Evolutionary conservation across 768 basidiomycete species (phyloP).

Genomic region (Lactarius hatsudake): DNA sequence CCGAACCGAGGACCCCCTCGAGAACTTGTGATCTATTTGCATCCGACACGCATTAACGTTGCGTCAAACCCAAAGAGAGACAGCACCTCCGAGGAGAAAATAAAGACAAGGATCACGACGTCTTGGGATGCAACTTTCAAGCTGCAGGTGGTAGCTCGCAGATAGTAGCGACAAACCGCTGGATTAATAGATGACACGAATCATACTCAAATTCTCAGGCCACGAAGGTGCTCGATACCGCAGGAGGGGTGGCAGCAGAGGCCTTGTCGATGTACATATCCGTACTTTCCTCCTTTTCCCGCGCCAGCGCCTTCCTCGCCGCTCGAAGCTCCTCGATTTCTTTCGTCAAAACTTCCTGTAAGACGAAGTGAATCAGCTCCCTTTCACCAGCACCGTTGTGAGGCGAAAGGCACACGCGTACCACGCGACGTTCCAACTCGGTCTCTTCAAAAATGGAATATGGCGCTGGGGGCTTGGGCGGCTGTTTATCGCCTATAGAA

Average conservation of each 20-base stretch:
- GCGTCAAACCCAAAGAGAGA: too few species aligned
- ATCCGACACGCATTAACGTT: too few species aligned
- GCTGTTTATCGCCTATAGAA: constrained; percentile 44
- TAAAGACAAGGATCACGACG: too few species aligned
- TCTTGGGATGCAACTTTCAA: too few species aligned
- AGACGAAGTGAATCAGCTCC: not conserved
- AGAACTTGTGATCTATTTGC: too few species aligned
- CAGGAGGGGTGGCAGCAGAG: not conserved
- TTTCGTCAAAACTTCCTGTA: constrained; percentile 52
- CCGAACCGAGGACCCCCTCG: too few species aligned
- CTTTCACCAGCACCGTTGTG: not conserved
- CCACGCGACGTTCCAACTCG: constrained; percentile 57
- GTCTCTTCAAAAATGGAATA: constrained; percentile 60
- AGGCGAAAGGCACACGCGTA: not conserved
- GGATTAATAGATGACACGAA: too few species aligned
- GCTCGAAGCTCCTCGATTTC: constrained; percentile 58
- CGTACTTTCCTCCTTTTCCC: constrained; percentile 13
- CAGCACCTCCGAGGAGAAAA: too few species aligned
- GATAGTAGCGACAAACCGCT: too few species aligned
- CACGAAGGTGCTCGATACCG: constrained; percentile 4
- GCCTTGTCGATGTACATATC: constrained; percentile 22
- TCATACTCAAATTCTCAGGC: constrained; percentile 4
- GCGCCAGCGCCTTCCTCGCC: constrained; percentile 34
- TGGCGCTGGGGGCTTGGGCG: constrained; percentile 41
- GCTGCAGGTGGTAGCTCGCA: too few species aligned